Conservation (phyloP, 2,329 filamentous ascomycete species). For the Diaporthe ampelina region DNA sequence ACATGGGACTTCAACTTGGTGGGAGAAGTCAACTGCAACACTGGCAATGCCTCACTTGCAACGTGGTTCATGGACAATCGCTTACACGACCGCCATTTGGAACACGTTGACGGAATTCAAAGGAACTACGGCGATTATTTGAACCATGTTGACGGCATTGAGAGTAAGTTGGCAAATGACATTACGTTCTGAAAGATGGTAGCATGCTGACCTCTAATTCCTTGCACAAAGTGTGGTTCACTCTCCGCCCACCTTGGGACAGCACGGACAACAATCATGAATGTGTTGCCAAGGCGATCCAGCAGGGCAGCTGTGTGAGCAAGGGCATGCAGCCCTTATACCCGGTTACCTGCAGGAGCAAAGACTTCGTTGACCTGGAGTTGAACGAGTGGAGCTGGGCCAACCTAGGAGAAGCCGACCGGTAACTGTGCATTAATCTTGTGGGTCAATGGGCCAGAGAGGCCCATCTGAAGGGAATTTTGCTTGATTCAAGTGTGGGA, state of each 20-base stretch:
- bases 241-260: neutral
- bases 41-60: neutral
- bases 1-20: neutral
- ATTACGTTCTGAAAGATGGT: neutral
- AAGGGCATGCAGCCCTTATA: neutral
- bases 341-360: neutral
- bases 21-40: neutral
- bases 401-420: neutral
- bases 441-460: neutral
- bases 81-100: no score
- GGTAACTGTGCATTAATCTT: neutral
- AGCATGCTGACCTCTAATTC: neutral
- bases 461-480: neutral
- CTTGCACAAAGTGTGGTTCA: neutral
- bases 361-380: neutral
- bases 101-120: no score
- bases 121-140: neutral
- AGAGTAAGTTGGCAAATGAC: neutral
- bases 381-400: neutral
- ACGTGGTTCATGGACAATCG: neutral
- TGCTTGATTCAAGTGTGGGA: neutral
- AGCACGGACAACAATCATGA: neutral
- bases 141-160: neutral
- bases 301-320: neutral
- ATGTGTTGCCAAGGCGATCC: conserved; percentile 3